Conservation (phyloP, 805 yeast species). For the Hanseniaspora jakobsenii region DNA sequence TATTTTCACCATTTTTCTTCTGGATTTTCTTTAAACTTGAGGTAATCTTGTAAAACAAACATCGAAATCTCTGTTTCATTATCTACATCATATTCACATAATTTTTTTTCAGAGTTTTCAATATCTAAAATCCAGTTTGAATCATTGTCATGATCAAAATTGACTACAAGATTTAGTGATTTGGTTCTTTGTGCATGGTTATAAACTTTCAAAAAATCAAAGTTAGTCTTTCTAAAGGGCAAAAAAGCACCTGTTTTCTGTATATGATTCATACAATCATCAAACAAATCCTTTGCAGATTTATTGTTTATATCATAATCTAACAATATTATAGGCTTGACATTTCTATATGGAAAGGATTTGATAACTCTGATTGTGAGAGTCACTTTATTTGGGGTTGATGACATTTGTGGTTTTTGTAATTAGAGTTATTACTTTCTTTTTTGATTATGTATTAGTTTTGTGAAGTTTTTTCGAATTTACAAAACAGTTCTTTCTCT, state of each 20-base stretch:
- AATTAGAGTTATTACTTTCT: too few species aligned
- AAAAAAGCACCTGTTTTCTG: conserved; percentile 55
- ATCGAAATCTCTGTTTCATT: conserved; percentile 88
- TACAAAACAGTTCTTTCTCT: too few species aligned
- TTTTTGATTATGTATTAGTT: too few species aligned
- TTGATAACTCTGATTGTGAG: conserved; percentile 78
- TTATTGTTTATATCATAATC: conserved; percentile 58
- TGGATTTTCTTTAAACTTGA: conserved; percentile 63
- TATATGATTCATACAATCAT: conserved; percentile 36
- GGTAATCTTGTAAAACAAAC: conserved; percentile 60
- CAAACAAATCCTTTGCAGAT: conserved; percentile 54
- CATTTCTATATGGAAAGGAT: conserved; percentile 84
- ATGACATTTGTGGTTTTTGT: conserved; percentile 1
- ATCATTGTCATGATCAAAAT: conserved; percentile 65
- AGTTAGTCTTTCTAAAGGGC: conserved; percentile 67
- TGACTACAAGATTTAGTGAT: conserved; percentile 82
- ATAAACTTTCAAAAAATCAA: conserved; percentile 71
- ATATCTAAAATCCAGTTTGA: conserved; percentile 49
- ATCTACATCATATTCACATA: conserved; percentile 45
- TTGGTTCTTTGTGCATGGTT: conserved; percentile 92
- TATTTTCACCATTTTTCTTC: conserved; percentile 72
- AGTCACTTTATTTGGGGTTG: conserved; percentile 25
- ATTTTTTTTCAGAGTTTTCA: conserved; percentile 31
- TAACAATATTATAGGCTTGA: conserved; percentile 57
- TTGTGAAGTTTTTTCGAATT: too few species aligned